phyloP scores from a whole-genome alignment of 73 alveolate genomes.

The Uronychia binucleata region DNA sequence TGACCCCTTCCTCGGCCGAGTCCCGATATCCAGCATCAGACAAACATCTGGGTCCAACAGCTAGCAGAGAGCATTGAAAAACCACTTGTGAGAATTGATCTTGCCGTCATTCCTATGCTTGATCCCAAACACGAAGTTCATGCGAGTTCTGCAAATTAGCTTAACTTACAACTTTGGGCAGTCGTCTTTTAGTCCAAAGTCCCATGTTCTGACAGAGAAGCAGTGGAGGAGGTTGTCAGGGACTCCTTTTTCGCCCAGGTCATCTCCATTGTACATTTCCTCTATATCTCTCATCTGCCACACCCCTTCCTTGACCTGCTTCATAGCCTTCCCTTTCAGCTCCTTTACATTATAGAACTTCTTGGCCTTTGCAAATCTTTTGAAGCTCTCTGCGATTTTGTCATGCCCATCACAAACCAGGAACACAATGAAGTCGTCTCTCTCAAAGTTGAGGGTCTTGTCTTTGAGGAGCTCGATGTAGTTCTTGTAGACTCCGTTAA shows the following conservation, averaged over 20 bases:
- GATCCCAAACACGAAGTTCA: slow-evolving; percentile 41
- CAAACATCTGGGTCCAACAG: slow-evolving; percentile 41
- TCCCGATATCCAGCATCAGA: slow-evolving; percentile 64
- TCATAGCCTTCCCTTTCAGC: background rate
- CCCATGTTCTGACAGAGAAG: slow-evolving; percentile 5
- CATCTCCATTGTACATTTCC: background rate
- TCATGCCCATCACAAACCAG: slow-evolving; percentile 29
- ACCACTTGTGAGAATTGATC: slow-evolving; percentile 56
- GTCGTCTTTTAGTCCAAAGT: background rate
- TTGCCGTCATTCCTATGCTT: slow-evolving; percentile 58
- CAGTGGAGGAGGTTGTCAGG: slow-evolving; percentile 2
- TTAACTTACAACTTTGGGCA: background rate
- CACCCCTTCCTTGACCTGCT: background rate
- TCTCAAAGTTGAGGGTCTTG: background rate
- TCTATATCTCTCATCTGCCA: background rate
- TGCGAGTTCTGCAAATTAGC: background rate
- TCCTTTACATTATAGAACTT: slow-evolving; percentile 8
- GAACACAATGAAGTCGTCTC: slow-evolving; percentile 7
- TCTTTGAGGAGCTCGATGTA: background rate
- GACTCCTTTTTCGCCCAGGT: background rate
- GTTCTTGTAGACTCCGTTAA: slow-evolving; percentile 10
- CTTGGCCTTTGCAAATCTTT: slow-evolving; percentile 1
- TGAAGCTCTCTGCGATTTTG: slow-evolving; percentile 10
- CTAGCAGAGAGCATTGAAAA: slow-evolving; percentile 54
- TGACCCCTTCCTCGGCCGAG: slow-evolving; percentile 34